These are phyloP conservation scores for Phialophora verrucosa DNA, from an alignment of 2,329 filamentous ascomycete genomes.

Conservation along the genomic window DNA sequence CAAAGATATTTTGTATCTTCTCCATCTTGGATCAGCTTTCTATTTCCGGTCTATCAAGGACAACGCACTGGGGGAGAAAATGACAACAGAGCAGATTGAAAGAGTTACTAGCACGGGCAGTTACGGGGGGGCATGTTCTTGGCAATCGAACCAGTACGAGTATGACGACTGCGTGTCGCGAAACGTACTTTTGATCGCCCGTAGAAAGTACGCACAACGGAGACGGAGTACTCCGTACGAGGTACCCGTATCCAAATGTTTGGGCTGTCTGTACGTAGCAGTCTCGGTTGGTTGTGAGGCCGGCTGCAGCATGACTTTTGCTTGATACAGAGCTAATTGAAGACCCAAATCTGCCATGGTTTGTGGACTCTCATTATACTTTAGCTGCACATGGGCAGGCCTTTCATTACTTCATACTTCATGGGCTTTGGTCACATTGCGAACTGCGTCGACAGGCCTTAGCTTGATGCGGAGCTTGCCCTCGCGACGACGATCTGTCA, in stretches of 20 bases:
- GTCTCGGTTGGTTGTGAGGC: too few relatives aligned
- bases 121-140: not conserved
- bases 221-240: too few relatives aligned
- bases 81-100: not conserved
- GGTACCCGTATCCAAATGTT: too few relatives aligned
- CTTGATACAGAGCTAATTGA: not conserved
- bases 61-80: not conserved
- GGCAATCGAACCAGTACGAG: not conserved
- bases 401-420: not conserved
- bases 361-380: not conserved
- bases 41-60: not conserved
- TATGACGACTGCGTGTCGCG: not conserved
- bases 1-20: conserved; percentile 37
- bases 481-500: not conserved
- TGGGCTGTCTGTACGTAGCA: too few relatives aligned
- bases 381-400: not conserved
- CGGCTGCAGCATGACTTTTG: conserved; percentile 16
- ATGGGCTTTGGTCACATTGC: not conserved
- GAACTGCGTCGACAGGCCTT: not conserved
- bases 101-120: not conserved
- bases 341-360: too few relatives aligned
- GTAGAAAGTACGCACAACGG: too few relatives aligned
- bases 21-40: conserved; percentile 26
- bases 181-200: not conserved
- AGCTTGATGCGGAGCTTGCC: not conserved